Evolutionary conservation across 2,329 filamentous ascomycete genomes (phyloP).

Genomic region (Fusarium scirpi): DNA sequence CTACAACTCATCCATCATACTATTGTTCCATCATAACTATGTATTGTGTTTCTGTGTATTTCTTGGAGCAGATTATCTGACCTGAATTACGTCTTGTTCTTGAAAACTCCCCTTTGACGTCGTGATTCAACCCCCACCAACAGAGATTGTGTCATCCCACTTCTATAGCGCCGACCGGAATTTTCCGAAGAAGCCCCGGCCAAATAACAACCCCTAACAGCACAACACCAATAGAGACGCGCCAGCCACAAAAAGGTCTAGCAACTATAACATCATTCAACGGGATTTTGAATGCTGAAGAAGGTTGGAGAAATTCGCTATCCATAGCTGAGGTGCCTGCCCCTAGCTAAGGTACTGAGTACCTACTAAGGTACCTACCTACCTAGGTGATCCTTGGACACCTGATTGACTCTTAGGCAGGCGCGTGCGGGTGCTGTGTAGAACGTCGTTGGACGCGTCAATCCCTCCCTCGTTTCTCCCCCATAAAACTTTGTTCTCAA

Average conservation of each 20-base stretch:
- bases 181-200: constrained; percentile 35
- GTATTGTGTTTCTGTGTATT: too few species aligned
- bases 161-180: background rate
- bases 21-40: background rate
- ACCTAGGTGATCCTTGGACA: background rate
- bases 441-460: constrained; percentile 1
- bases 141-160: constrained; percentile 27
- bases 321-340: background rate
- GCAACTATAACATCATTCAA: background rate
- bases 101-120: constrained; percentile 6
- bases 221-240: constrained; percentile 1
- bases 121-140: constrained; percentile 14
- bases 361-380: background rate
- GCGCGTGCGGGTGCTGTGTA: constrained; percentile 16
- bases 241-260: background rate
- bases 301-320: background rate
- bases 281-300: background rate
- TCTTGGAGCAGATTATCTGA: background rate
- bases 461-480: background rate
- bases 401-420: constrained; percentile 27
- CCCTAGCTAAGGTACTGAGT: background rate
- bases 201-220: constrained; percentile 11
- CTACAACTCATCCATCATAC: background rate
- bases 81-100: background rate
- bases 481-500: background rate